These are phyloP conservation scores for Nannochloropsis salina DNA, from an alignment of 108 stramenopile species.

Conservation along the genomic window DNA sequence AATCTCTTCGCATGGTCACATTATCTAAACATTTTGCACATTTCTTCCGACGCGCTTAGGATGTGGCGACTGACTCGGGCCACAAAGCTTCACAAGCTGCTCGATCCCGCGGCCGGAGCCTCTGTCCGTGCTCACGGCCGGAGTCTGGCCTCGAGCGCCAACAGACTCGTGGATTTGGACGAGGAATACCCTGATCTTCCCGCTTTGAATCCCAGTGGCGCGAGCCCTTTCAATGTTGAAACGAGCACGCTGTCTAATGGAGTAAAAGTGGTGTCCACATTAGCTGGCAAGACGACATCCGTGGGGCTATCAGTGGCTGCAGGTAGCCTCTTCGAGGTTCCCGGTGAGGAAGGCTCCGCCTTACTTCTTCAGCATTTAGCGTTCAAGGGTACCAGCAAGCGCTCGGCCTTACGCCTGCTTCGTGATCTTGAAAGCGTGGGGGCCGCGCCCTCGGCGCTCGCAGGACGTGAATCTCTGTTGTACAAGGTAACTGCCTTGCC, in stretches of 20 bases:
- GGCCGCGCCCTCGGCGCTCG: neutral
- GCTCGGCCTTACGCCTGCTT: neutral
- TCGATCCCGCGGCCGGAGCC: too few relatives aligned
- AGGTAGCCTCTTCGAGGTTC: neutral
- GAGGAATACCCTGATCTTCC: constrained; percentile 3
- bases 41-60: too few relatives aligned
- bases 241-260: neutral
- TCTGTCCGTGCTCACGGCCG: too few relatives aligned
- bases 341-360: neutral
- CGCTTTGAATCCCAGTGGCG: neutral
- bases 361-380: neutral
- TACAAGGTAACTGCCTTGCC: neutral
- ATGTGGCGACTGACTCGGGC: too few relatives aligned
- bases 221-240: neutral
- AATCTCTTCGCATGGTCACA: too few relatives aligned
- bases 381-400: neutral
- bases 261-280: neutral
- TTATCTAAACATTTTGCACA: too few relatives aligned
- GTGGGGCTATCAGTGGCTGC: constrained; percentile 19
- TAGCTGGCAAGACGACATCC: neutral
- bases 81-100: too few relatives aligned
- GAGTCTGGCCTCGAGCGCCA: too few relatives aligned
- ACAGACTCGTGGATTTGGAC: neutral
- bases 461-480: neutral
- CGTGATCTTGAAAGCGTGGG: neutral